phyloP scores from a whole-genome alignment of 2,329 filamentous ascomycete species.

The Cercospora sojina region DNA sequence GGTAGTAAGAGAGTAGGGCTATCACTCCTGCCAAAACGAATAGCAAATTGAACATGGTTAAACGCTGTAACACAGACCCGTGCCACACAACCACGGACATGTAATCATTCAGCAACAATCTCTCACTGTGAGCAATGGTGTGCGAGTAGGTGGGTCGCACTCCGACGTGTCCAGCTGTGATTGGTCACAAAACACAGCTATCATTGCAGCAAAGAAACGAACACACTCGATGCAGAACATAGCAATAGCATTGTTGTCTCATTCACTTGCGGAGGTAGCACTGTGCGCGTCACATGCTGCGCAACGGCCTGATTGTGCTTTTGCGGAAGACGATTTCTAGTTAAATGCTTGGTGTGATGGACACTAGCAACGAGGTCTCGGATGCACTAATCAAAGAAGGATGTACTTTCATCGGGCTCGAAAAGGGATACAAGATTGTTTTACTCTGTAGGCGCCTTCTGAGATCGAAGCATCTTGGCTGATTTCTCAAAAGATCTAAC shows the following conservation, averaged over 20 bases:
- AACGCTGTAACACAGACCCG: neutral
- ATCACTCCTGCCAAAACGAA: neutral
- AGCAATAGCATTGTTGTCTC: neutral
- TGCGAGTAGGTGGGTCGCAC: neutral
- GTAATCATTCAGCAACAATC: neutral
- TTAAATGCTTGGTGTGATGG: neutral
- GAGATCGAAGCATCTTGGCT: neutral
- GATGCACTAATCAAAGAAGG: neutral
- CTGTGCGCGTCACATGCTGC: neutral
- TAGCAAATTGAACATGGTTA: neutral
- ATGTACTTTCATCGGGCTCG: neutral
- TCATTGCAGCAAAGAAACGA: neutral
- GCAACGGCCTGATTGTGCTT: neutral
- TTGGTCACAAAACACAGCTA: constrained; percentile 7
- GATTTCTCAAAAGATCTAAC: too few species aligned
- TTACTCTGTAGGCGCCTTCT: neutral
- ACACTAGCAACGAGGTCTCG: neutral
- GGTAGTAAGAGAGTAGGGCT: neutral
- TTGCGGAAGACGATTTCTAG: neutral
- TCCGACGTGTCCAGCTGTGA: constrained; percentile 15
- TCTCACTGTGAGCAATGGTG: neutral
- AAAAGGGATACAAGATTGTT: neutral
- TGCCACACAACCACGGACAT: neutral
- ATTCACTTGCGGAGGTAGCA: neutral
- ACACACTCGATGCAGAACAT: neutral